Conservation (phyloP, 345 rosid species). For the Populus nigra region DNA sequence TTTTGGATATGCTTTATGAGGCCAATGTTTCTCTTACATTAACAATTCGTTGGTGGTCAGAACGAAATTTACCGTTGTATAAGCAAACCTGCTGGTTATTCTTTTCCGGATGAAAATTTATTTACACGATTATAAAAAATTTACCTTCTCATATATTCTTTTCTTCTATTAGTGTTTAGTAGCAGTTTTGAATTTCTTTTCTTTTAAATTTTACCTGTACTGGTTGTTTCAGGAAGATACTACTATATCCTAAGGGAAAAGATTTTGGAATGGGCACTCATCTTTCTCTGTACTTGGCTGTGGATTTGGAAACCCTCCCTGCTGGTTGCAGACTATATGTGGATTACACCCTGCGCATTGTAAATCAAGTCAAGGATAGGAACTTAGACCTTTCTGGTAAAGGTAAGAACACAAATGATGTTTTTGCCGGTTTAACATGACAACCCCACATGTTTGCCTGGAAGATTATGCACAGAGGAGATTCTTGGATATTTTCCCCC, state of each 20-base stretch:
- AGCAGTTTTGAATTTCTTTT: neutral
- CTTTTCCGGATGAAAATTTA: too few species aligned
- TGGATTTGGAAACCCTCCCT: neutral
- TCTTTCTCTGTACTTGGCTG: neutral
- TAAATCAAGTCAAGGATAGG: neutral
- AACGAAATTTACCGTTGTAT: too few species aligned
- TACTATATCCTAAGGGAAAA: conserved; percentile 2
- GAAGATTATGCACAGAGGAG: too few species aligned
- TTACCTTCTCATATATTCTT: too few species aligned
- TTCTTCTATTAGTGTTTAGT: too few species aligned
- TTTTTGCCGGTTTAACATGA: neutral
- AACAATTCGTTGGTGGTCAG: too few species aligned
- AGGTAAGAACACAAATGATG: neutral
- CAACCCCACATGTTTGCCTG: too few species aligned
- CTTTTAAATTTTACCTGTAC: neutral
- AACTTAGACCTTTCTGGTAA: neutral
- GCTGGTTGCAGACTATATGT: neutral
- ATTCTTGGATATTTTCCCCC: too few species aligned
- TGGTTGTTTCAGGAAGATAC: conserved; percentile 12
- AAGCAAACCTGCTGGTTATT: too few species aligned
- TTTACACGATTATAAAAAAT: too few species aligned
- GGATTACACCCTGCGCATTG: neutral
- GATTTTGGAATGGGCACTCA: neutral
- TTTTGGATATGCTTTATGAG: too few species aligned
- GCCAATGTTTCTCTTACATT: too few species aligned